phyloP scores from a whole-genome alignment of 2,329 filamentous ascomycete genomes.

The Diaporthe caulivora region DNA sequence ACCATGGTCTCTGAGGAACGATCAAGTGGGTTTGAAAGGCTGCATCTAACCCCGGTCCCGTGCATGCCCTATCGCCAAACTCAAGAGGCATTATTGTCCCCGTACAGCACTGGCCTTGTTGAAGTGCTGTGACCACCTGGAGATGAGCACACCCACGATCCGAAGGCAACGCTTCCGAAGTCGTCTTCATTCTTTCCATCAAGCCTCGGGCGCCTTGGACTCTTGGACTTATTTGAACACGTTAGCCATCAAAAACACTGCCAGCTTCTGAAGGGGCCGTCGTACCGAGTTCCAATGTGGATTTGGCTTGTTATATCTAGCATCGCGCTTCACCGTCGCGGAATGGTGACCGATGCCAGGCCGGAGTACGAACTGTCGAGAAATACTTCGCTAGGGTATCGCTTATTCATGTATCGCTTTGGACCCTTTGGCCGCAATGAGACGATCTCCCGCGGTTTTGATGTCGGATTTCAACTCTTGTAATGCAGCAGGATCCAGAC shows the following conservation, averaged over 20 bases:
- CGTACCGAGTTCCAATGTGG: neutral
- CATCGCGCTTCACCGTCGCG: neutral
- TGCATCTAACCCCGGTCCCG: neutral
- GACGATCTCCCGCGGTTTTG: constrained; percentile 37
- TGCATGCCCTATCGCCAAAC: neutral
- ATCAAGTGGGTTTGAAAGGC: neutral
- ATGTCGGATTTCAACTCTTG: constrained; percentile 37
- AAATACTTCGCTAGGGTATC: neutral
- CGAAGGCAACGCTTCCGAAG: neutral
- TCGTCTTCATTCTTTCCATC: neutral
- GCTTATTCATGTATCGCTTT: constrained; percentile 35
- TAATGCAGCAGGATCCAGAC: constrained; percentile 32
- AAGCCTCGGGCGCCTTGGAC: neutral
- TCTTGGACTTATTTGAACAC: neutral
- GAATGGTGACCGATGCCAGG: too few relatives aligned
- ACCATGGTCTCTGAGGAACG: neutral
- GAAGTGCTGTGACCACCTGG: neutral
- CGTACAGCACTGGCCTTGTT: neutral
- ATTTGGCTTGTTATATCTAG: neutral
- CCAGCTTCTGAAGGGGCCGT: too few relatives aligned
- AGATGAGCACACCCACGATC: too few relatives aligned
- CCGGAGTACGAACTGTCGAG: neutral
- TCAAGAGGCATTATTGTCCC: neutral
- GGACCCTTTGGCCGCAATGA: constrained; percentile 36
- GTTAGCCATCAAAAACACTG: neutral